Evolutionary conservation across 352 stramenopile species (phyloP).

Genomic region (Phytophthora constricta): DNA sequence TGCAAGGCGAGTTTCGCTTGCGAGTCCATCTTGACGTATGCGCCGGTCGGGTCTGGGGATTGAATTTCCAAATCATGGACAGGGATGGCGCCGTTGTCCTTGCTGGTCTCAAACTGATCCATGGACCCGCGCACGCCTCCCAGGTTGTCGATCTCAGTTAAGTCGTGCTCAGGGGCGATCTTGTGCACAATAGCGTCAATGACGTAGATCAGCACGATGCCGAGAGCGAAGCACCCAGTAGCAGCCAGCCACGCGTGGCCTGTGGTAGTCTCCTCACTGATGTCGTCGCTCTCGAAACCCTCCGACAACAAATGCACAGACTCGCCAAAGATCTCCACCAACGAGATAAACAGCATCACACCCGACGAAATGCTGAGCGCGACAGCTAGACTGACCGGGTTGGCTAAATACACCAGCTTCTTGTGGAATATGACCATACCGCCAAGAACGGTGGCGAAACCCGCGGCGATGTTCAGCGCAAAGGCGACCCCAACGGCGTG

Average conservation of each 20-base stretch:
- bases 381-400: slow-evolving; percentile 48
- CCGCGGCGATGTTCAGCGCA: slow-evolving; percentile 51
- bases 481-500: slow-evolving; percentile 45
- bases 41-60: slow-evolving; percentile 10
- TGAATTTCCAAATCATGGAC: slow-evolving; percentile 38
- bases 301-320: slow-evolving; percentile 26
- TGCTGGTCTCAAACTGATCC: slow-evolving; percentile 28
- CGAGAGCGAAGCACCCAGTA: slow-evolving; percentile 83
- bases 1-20: slow-evolving; percentile 52
- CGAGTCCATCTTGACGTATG: slow-evolving; percentile 37
- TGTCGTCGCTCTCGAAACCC: slow-evolving; percentile 42
- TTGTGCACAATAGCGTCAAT: slow-evolving; percentile 44
- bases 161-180: slow-evolving; percentile 35
- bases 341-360: slow-evolving; percentile 79
- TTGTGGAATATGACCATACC: slow-evolving; percentile 59
- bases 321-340: slow-evolving; percentile 67
- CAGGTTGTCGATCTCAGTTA: slow-evolving; percentile 36
- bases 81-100: slow-evolving; percentile 6
- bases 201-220: slow-evolving; percentile 61
- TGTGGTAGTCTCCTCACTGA: slow-evolving; percentile 33
- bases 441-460: slow-evolving; percentile 53
- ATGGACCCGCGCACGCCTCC: slow-evolving; percentile 43
- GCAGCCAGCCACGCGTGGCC: slow-evolving; percentile 71
- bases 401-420: slow-evolving; percentile 50
- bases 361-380: slow-evolving; percentile 56